phyloP scores from a whole-genome alignment of 2,329 filamentous ascomycete genomes.

The Ambrosiella beaveri region DNA sequence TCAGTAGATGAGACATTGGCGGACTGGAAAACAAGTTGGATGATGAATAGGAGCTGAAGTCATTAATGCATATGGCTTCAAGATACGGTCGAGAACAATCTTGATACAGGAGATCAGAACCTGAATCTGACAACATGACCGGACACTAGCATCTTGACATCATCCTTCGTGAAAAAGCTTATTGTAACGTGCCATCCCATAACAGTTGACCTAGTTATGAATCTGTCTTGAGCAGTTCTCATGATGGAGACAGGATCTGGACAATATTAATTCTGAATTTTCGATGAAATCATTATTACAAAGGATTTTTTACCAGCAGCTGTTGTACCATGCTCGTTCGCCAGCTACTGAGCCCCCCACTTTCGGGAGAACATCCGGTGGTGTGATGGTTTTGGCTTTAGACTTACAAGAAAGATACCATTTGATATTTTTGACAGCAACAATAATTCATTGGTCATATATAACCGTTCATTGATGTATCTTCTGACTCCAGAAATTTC shows the following conservation, averaged over 20 bases:
- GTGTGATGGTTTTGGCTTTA: too few relatives aligned
- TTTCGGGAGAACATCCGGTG: too few relatives aligned
- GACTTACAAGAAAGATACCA: not conserved
- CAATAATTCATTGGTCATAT: not conserved
- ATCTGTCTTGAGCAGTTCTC: not conserved
- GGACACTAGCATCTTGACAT: not conserved
- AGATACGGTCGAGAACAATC: not conserved
- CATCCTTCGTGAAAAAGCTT: not conserved
- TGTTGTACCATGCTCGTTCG: too few relatives aligned
- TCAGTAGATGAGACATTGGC: too few relatives aligned
- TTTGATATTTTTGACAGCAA: not conserved
- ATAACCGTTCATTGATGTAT: not conserved
- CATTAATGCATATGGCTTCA: too few relatives aligned
- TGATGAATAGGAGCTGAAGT: not conserved
- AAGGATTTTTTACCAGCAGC: too few relatives aligned
- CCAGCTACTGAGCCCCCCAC: too few relatives aligned
- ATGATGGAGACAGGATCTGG: too few relatives aligned
- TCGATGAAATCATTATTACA: too few relatives aligned
- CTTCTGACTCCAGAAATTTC: not conserved
- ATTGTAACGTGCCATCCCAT: not conserved
- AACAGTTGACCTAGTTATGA: not conserved
- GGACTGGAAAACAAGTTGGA: not conserved
- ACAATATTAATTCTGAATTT: too few relatives aligned
- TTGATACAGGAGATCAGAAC: not conserved
- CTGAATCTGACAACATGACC: not conserved